Base-by-base conservation (phyloP, 208 protist species). In the Phytomonas sp. region DNA sequence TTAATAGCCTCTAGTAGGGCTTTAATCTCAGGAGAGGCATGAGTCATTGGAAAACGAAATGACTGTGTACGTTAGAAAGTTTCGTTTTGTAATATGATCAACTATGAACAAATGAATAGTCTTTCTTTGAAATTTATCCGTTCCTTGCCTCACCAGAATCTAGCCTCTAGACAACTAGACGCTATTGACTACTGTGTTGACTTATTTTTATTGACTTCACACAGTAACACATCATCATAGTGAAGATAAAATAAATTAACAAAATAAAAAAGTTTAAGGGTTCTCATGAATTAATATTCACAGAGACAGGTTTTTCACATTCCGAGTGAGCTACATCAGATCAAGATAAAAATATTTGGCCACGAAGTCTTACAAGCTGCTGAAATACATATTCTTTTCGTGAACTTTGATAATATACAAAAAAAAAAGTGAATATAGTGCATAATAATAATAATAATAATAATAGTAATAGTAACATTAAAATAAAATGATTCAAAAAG, bases 371-470 rank as follows among this genome's bases (percentile, higher is more conserved):
- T 56, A 56, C 45, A 56, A 26, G 45, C 23, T 26, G 10, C 16
- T 23, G 45, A 5, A 26, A 16, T 26, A 56, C 45, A 4, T 56
- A 56, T 56, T 56, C 5, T 56, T 26, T 56, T 56, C 4, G 5
- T 26, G 5, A 26, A 16, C 40, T 56, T 56, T 31, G 37, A 45
- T 29, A 11, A 69, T 61, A 59, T 11, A 64, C 11, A 5, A 65
- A 40, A 33, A 65, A 4, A 29, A 30, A 42, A 42, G 30, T 64
- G 63, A 37, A 63, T 11, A 56, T 40, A 59, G 29, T 61, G 32
- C 52, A 72, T 26, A 66, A 42, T 26, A 71, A 32, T 64, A 71
- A 63, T 52, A 56, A 59, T 62, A 66, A 72, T 37, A 77, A 63
- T 26, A 71, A 32, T 64, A 71, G 34, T 52, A 56, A 59, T 62